Percentiles rank a stretch among this genome's conserved stretches.
These are phyloP conservation scores for Aleurites moluccanus DNA, from an alignment of 441 rosid species.

Conservation along the genomic window DNA sequence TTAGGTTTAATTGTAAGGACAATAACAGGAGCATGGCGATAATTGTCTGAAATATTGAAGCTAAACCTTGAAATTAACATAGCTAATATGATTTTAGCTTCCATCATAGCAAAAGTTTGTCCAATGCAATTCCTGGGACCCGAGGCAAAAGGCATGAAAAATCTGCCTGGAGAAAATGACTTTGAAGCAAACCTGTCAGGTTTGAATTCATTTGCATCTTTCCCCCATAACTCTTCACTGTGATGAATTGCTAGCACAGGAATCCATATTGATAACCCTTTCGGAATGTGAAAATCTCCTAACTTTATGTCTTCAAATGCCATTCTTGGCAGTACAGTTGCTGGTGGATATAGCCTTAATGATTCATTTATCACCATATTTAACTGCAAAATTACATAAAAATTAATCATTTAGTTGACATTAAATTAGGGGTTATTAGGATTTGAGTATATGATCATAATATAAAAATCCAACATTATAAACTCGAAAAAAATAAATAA, in stretches of 20 bases:
- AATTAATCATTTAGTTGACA: no score
- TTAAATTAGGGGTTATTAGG: no score
- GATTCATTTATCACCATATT: slow-evolving; percentile 89
- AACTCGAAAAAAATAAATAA: no score
- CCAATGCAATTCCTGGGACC: slow-evolving; percentile 93
- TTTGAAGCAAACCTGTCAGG: slow-evolving; percentile 67
- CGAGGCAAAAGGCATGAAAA: slow-evolving; percentile 85
- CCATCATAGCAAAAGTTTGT: slow-evolving; percentile 91
- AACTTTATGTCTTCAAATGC: slow-evolving; percentile 81
- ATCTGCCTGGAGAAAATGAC: slow-evolving; percentile 47
- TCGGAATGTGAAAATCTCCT: slow-evolving; percentile 74
- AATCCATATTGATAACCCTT: slow-evolving; percentile 90
- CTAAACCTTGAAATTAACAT: slow-evolving; percentile 70
- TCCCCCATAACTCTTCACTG: slow-evolving; percentile 81
- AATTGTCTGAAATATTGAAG: slow-evolving; percentile 61
- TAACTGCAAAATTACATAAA: slow-evolving; percentile 42
- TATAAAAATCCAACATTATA: no score
- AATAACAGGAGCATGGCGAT: slow-evolving; percentile 87
- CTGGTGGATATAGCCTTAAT: slow-evolving; percentile 87
- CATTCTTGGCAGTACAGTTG: slow-evolving; percentile 80
- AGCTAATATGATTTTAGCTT: slow-evolving; percentile 80
- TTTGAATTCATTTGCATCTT: slow-evolving; percentile 82
- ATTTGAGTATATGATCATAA: no score
- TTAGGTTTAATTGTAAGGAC: slow-evolving; percentile 88
- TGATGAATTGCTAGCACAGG: slow-evolving; percentile 92